These are phyloP conservation scores for Colletotrichum shisoi DNA, from an alignment of 2,329 filamentous ascomycete species.

Conservation along the genomic window DNA sequence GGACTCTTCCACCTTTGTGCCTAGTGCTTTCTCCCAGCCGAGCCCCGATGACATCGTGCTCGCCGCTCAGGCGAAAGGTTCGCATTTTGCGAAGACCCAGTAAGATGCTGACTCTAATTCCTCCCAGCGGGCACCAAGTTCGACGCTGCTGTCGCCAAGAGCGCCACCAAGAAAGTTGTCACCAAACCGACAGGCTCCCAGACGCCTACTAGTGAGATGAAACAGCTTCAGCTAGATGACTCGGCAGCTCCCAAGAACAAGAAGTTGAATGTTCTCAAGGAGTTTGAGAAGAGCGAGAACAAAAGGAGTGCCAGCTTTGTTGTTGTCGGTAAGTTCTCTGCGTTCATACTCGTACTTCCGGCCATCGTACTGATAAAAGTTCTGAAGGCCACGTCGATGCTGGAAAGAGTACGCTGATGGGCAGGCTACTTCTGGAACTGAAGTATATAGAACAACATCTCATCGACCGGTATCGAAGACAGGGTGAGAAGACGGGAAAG, in stretches of 20 bases:
- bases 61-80: conserved; percentile 89
- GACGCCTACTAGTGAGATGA: conserved; percentile 45
- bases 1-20: conserved; percentile 57
- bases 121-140: conserved; percentile 61
- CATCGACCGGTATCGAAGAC: conserved; percentile 84
- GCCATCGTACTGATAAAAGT: conserved; percentile 30
- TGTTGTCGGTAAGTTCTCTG: conserved; percentile 74
- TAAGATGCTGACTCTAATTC: conserved; percentile 63
- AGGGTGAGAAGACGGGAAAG: conserved; percentile 91
- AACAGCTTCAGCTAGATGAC: conserved; percentile 58
- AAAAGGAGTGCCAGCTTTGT: conserved; percentile 91
- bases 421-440: conserved; percentile 86
- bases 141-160: conserved; percentile 51
- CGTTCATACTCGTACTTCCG: conserved; percentile 1
- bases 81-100: conserved; percentile 63
- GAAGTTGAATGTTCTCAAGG: conserved; percentile 82
- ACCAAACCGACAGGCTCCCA: conserved; percentile 49
- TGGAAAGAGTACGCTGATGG: conserved; percentile 98
- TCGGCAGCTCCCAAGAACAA: conserved; percentile 71
- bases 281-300: conserved; percentile 75
- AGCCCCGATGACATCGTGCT: conserved; percentile 92
- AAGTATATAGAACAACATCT: conserved; percentile 88
- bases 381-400: conserved; percentile 88
- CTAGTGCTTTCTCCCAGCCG: conserved; percentile 78
- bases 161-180: conserved; percentile 46